These are phyloP conservation scores for Blastocystis sp. DNA, from an alignment of 352 stramenopile genomes.

Conservation along the genomic window DNA sequence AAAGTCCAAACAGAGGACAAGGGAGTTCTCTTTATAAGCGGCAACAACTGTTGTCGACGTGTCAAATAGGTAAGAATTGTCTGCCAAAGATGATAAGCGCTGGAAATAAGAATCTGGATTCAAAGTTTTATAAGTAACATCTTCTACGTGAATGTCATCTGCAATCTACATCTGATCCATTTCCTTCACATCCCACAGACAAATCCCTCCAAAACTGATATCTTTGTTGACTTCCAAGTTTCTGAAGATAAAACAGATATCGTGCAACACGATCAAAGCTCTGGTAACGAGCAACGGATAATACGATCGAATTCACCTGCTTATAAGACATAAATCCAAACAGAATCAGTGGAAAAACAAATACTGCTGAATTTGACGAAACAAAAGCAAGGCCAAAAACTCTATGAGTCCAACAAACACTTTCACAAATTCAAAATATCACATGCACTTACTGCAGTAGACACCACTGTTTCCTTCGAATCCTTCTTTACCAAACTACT, in stretches of 20 bases:
- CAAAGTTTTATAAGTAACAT: conserved; percentile 21
- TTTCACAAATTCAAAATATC: conserved; percentile 3
- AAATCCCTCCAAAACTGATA: neutral
- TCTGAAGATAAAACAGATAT: conserved; percentile 7
- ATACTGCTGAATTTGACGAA: neutral
- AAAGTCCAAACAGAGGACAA: conserved; percentile 51
- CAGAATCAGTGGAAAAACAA: neutral
- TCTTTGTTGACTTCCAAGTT: neutral
- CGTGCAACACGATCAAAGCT: neutral
- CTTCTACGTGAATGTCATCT: neutral
- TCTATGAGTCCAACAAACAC: neutral
- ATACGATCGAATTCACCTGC: conserved; percentile 12
- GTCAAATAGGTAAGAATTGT: neutral
- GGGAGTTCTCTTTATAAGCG: conserved; percentile 15
- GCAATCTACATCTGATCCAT: conserved; percentile 13
- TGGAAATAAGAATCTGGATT: conserved; percentile 30
- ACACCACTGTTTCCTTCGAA: neutral
- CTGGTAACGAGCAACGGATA: neutral
- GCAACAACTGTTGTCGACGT: conserved; percentile 16
- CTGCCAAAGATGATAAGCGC: neutral
- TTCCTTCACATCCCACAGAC: neutral
- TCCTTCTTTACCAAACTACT: conserved; percentile 26
- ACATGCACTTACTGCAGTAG: conserved; percentile 39
- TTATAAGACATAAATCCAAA: conserved; percentile 10
- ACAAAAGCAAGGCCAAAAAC: conserved; percentile 1